Percentiles rank a stretch among this genome's conserved stretches.
These are phyloP conservation scores for Trichocladium uniseriatum DNA, from an alignment of 495 filamentous ascomycete species.

Conservation along the genomic window DNA sequence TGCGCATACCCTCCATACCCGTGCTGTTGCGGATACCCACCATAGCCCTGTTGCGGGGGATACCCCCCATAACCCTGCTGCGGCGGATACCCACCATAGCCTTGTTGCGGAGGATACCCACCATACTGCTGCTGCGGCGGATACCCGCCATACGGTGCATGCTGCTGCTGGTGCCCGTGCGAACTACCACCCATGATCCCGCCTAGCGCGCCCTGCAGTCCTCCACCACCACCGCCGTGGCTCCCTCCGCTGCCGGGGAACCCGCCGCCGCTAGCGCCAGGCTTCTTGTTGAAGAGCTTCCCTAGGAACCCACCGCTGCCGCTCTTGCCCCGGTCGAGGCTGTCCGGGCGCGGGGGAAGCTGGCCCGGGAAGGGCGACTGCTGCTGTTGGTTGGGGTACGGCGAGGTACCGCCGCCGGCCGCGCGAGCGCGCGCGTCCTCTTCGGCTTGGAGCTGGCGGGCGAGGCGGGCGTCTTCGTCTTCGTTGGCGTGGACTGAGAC, in stretches of 20 bases:
- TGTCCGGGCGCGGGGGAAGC: constrained; percentile 32
- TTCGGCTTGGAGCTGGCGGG: constrained; percentile 71
- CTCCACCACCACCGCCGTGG: no score
- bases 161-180: constrained; percentile 33
- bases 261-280: constrained; percentile 3
- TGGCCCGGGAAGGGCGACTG: constrained; percentile 24
- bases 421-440: constrained; percentile 55
- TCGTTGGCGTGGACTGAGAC: constrained; percentile 16
- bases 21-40: constrained; percentile 14
- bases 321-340: constrained; percentile 32
- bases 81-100: constrained; percentile 16
- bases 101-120: constrained; percentile 17
- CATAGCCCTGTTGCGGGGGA: constrained; percentile 15
- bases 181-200: constrained; percentile 7
- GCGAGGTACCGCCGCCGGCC: constrained; percentile 17
- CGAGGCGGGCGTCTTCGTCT: constrained; percentile 62
- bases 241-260: no score
- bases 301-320: constrained; percentile 34
- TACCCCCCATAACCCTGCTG: constrained; percentile 22
- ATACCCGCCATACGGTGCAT: no score
- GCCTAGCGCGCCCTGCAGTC: constrained; percentile 5
- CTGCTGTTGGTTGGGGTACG: constrained; percentile 9
- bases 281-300: constrained; percentile 41
- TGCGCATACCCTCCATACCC: constrained; percentile 27
- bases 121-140: constrained; percentile 31